phyloP scores from a whole-genome alignment of 2,329 filamentous ascomycete species.

The Westerdykella ornata region DNA sequence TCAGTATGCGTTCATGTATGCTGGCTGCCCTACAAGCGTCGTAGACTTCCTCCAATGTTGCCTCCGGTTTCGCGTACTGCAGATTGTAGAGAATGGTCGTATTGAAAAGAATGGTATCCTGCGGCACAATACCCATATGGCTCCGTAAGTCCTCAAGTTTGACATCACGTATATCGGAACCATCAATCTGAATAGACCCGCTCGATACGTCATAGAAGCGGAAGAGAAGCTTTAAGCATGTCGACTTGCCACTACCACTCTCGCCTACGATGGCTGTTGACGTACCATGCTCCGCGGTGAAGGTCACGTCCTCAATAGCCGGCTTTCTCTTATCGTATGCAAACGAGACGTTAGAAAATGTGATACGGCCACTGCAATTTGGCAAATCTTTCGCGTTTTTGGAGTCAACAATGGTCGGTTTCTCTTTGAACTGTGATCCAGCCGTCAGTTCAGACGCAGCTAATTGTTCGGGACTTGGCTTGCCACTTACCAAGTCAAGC shows the following conservation, averaged over 20 bases:
- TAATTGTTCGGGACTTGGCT: neutral
- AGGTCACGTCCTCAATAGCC: slow-evolving; percentile 43
- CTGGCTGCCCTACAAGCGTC: slow-evolving; percentile 53
- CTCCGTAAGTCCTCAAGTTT: slow-evolving; percentile 50
- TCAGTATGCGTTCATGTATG: slow-evolving; percentile 56
- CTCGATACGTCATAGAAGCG: slow-evolving; percentile 51
- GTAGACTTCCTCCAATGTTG: slow-evolving; percentile 51
- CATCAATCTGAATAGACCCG: slow-evolving; percentile 50
- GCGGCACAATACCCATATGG: slow-evolving; percentile 57
- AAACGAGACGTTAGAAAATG: slow-evolving; percentile 14
- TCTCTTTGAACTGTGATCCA: slow-evolving; percentile 5
- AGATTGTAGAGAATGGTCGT: slow-evolving; percentile 56
- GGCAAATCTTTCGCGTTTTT: slow-evolving; percentile 2
- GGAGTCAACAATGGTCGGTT: slow-evolving; percentile 7
- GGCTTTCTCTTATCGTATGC: slow-evolving; percentile 34
- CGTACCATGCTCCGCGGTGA: slow-evolving; percentile 44
- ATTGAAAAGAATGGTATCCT: slow-evolving; percentile 57
- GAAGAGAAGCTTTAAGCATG: slow-evolving; percentile 49
- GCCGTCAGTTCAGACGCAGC: too few relatives aligned
- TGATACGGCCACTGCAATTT: slow-evolving; percentile 6
- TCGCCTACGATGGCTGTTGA: slow-evolving; percentile 54
- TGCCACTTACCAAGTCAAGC: slow-evolving; percentile 12
- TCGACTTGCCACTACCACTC: slow-evolving; percentile 56
- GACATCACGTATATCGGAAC: slow-evolving; percentile 51
- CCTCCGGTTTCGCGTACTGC: slow-evolving; percentile 51